These are phyloP conservation scores for Flueggea neowawraea DNA, from an alignment of 441 rosid species.

Conservation along the genomic window DNA sequence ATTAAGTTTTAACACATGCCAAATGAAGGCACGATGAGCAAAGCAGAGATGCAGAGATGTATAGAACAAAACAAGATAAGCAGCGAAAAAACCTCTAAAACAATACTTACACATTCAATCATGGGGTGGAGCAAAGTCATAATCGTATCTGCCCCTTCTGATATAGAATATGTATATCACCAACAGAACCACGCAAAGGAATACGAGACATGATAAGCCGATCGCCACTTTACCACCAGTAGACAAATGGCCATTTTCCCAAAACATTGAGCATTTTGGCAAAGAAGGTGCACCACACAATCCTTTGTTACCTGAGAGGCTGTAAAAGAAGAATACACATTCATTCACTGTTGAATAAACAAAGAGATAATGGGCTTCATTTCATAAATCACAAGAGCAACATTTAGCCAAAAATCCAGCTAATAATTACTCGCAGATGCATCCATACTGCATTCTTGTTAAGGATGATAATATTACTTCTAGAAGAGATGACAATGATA, in stretches of 20 bases:
- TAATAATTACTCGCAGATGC: neutral
- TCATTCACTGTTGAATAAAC: neutral
- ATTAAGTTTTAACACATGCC: neutral
- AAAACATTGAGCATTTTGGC: constrained; percentile 70
- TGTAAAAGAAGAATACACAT: constrained; percentile 24
- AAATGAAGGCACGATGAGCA: neutral
- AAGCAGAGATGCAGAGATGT: neutral
- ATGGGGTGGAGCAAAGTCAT: constrained; percentile 89
- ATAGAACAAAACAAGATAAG: neutral
- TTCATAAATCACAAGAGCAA: constrained; percentile 3
- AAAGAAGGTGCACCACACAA: constrained; percentile 86
- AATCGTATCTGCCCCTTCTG: constrained; percentile 70
- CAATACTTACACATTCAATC: constrained; percentile 79
- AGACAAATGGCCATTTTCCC: constrained; percentile 87
- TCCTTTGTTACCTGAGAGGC: constrained; percentile 94
- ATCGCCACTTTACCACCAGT: constrained; percentile 77
- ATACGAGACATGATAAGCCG: constrained; percentile 48
- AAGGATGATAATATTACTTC: neutral
- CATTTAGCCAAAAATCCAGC: neutral
- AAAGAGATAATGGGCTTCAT: neutral
- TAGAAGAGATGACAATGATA: no score
- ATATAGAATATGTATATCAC: constrained; percentile 59
- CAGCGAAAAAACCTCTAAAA: neutral
- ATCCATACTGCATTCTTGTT: neutral
- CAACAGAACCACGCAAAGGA: constrained; percentile 40